Base-by-base conservation (phyloP, 2,329 filamentous ascomycete genomes). In the Lachnellula subtilissima region DNA sequence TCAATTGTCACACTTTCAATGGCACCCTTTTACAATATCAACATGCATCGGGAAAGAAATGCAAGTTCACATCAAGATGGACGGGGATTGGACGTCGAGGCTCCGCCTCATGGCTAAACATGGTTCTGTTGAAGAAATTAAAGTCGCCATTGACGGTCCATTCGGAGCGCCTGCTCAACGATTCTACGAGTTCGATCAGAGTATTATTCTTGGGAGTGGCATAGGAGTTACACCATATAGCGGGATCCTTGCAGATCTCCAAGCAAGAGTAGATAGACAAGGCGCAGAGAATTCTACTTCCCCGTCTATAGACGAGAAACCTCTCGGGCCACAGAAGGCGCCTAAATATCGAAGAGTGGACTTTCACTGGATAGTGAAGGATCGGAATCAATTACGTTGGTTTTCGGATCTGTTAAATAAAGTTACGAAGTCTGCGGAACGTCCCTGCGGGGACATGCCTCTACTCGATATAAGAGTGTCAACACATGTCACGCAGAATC, bases 311-410 rank as follows among this genome's bases (percentile, higher is more conserved):
- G 48, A 19, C 36, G 19, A 8, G 42, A 52, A 35, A n/a, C 15
- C 37, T 11, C 3, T 15, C 4, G 8, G 8, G n/a, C 17, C 15
- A 15, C 37, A 11, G n/a, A 50, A 48, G 19, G 25, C 11, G 25
- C 19, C 23, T 28, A 28, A 32, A 28, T 76, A 78, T 59, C 75
- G 80, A 36, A 74, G 79, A 4, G 76, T 82, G 1, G 81, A 84
- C 62, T 83, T 84, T 56, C 80, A 84, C 67, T 84, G 81, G 81
- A 81, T 80, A 60, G 80, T 83, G 0, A 78, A 80, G 22, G 79
- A 83, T 48, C 74, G 75, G 54, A 82, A 82, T 66, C 74, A 79
- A 50, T 73, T 84, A 0, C 71, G 79, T 3, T 83, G 81, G 81
- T 78, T 84, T 51, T 80, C 80, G 0, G 76, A 81, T 60, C 74